phyloP scores from a whole-genome alignment of 2,329 filamentous ascomycete species.

The Ceratocystis albifundus region DNA sequence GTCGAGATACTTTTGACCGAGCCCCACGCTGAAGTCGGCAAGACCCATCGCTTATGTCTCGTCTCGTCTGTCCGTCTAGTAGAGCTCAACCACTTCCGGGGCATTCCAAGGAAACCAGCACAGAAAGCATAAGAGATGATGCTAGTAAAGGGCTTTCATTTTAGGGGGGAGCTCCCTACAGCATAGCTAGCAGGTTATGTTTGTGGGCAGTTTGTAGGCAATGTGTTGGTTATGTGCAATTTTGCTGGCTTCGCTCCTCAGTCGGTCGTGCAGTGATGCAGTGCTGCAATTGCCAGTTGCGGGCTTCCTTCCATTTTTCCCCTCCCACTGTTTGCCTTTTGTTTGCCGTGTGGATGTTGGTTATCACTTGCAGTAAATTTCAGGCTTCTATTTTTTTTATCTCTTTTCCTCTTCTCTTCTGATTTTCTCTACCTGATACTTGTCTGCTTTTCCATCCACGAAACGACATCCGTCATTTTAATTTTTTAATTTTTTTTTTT shows the following conservation, averaged over 20 bases:
- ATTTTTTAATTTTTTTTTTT: slow-evolving; percentile 11
- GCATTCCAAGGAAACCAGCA: background rate
- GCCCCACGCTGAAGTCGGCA: background rate
- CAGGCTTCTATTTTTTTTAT: slow-evolving; percentile 15
- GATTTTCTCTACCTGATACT: slow-evolving; percentile 13
- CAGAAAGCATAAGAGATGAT: background rate
- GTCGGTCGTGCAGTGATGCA: too few species aligned
- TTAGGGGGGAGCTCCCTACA: background rate
- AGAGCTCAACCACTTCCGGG: slow-evolving; percentile 4
- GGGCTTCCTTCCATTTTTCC: slow-evolving; percentile 7
- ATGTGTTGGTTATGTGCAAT: background rate
- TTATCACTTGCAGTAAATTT: background rate
- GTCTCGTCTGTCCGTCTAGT: too few species aligned
- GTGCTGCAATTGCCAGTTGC: background rate
- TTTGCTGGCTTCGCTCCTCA: background rate
- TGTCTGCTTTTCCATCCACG: background rate
- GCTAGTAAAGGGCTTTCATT: background rate
- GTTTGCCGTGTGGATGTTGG: background rate
- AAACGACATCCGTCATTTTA: slow-evolving; percentile 7
- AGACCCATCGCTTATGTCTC: background rate
- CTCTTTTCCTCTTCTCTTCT: slow-evolving; percentile 1
- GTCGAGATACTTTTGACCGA: background rate
- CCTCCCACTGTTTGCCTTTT: slow-evolving; percentile 1
- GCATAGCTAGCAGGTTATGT: background rate
- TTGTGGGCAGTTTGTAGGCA: too few species aligned